Conservation (phyloP, 2,329 filamentous ascomycete species). For the Lachnellula suecica region DNA sequence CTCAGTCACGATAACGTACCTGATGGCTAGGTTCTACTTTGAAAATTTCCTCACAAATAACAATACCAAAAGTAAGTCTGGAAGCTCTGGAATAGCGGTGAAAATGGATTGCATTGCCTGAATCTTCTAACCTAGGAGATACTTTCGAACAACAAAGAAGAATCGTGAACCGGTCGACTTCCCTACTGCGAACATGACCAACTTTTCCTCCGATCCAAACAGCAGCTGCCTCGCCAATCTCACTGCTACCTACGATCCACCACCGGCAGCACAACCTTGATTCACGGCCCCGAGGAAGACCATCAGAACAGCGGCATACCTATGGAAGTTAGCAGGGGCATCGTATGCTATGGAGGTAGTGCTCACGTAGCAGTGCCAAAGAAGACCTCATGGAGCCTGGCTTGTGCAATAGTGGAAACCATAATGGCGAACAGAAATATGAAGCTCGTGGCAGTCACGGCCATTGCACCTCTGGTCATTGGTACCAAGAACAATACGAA, state of each 20-base stretch:
- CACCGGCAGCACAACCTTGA: not conserved
- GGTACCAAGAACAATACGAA: constrained; percentile 17
- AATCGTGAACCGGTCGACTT: not conserved
- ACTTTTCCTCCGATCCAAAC: not conserved
- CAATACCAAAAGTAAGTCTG: not conserved
- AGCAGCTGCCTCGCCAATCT: not conserved
- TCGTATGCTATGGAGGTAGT: not conserved
- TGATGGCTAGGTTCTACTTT: not conserved
- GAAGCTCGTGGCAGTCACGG: not conserved
- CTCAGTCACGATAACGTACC: not conserved
- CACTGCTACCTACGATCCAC: not conserved
- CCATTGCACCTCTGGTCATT: constrained; percentile 17
- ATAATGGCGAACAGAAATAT: constrained; percentile 8
- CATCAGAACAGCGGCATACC: constrained; percentile 8
- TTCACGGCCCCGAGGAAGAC: constrained; percentile 3
- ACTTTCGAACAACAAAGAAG: not conserved
- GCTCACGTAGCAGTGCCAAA: constrained; percentile 15
- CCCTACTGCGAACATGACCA: not conserved
- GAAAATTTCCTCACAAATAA: not conserved
- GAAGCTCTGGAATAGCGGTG: not conserved
- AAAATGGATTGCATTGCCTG: too few relatives aligned
- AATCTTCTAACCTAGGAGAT: too few relatives aligned
- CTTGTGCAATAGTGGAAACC: constrained; percentile 11
- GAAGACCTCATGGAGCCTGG: constrained; percentile 13
- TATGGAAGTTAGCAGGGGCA: not conserved